Base-by-base conservation (phyloP, 176 grass and related monocot species). In the Carex myosuroides region DNA sequence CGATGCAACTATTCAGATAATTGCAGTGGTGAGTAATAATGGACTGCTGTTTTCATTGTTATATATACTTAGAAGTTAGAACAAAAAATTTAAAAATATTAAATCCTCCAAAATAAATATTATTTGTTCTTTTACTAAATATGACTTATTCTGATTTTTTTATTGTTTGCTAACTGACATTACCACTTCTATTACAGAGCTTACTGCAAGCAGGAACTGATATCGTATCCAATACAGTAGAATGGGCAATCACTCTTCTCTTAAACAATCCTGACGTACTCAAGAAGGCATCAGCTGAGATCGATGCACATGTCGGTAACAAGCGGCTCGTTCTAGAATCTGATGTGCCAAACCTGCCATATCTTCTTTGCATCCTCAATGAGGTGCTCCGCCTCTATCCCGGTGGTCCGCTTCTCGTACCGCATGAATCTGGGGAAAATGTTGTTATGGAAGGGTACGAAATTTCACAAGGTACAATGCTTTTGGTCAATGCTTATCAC, bases 131-230 rank as follows among this genome's bases (percentile, higher is more conserved):
- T 24, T 24, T 24, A 24, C 22, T 24, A 24, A 24, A 24, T 24
- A 24, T 24, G 41, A 42, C 2, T 42, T 42, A 6, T 42, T 42
- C 41, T 42, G 41, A 42, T 35, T 35, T 42, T 42, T 42, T 42
- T 42, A 42, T 42, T 42, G 41, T 42, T 42, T 42, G 4, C 6
- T 42, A 42, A 42, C 6, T 42, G 41, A 42, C 6, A 6, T 42
- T 5, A 7, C 5, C 41, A 42, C 41, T 42, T 37, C 8, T 17
- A 7, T 41, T 73, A 5, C 14, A 87, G 85, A 22, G 21, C n/a
- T n/a, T 87, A 1, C n/a, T 87, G 20, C 2, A 37, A 29, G 85
- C 85, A 6, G 85, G 75, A 59, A 87, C 85, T 8, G 76, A 87
- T 35, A 87, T 78, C 2, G 14, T 78, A 17, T 26, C 85, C 1